Evolutionary conservation across 2,329 filamentous ascomycete genomes (phyloP), one percentile per base, ranked within the genome.

Genomic region (Colletotrichum nymphaeae): DNA sequence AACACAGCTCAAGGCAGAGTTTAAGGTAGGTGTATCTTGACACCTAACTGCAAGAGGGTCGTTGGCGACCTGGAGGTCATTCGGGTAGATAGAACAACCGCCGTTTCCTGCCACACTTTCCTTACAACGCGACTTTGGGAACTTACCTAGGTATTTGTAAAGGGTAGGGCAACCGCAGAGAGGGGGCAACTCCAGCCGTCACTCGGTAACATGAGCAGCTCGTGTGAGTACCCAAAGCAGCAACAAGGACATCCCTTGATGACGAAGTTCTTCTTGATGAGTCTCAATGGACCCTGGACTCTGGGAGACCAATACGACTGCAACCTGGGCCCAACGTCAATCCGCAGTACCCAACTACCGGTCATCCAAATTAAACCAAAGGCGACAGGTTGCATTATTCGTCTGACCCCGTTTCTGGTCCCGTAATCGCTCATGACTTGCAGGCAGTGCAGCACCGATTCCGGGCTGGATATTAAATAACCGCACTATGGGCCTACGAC

Each of bases 381-480:
- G 30, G 16, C 14, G 53, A 53, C 24, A 37, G 12, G 59, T 69
- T 69, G 37, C 65, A 69, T 46, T 57, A 8, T 49, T 49, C 42
- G 42, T 11, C 42, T 49, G 42, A 5, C 42, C 49, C 28, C 5
- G 14, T 8, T 28, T 35, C 46, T 37, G 46, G 32, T 46, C 42
- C 67, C 60, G 12, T 56, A 14, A 32, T 37, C 58, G 52, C 63
- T 56, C 67, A 70, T 65, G 59, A n/a, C 56, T 65, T 60, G 67
- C 70, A 63, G 56, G 60, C 67, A 35, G 69, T 69, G 69, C 69
- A 63, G 37, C 19, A 32, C 64, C 69, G 58, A 59, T 63, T 59
- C 53, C 53, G 59, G 58, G 65, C 52, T 57, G 24, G 53, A 63
- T 69, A 53, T 52, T 57, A 49, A 49, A 22, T 42, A 35, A 72